Percentiles rank a stretch among this genome's conserved stretches.
phyloP scores from a whole-genome alignment of 2,329 filamentous ascomycete species.

The Fusarium falciforme region DNA sequence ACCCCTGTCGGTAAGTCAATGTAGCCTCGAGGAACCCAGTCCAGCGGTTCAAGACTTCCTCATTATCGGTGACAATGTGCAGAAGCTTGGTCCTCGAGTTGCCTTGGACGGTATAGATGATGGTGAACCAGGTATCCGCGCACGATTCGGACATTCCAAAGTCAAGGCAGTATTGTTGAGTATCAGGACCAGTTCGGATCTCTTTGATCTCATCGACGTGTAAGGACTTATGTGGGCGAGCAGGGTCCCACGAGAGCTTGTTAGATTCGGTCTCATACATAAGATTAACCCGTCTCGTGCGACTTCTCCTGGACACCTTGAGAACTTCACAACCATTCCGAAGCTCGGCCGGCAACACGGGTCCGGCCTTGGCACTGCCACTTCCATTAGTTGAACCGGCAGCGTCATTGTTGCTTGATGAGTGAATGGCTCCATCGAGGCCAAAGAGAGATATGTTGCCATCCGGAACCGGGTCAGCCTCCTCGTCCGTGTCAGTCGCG shows the following conservation, averaged over 20 bases:
- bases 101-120: slow-evolving; percentile 84
- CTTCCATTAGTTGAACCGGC: slow-evolving; percentile 59
- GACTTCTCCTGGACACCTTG: slow-evolving; percentile 86
- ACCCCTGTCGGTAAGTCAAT: slow-evolving; percentile 85
- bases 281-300: slow-evolving; percentile 74
- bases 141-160: slow-evolving; percentile 73
- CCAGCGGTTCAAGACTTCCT: slow-evolving; percentile 81
- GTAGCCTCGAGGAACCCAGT: slow-evolving; percentile 85
- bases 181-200: slow-evolving; percentile 86
- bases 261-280: slow-evolving; percentile 85
- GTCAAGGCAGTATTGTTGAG: slow-evolving; percentile 91
- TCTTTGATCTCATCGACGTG: slow-evolving; percentile 97
- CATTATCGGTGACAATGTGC: slow-evolving; percentile 84
- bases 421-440: slow-evolving; percentile 56
- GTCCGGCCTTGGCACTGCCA: slow-evolving; percentile 65
- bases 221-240: slow-evolving; percentile 82
- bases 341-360: slow-evolving; percentile 80
- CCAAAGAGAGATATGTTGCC: slow-evolving; percentile 50
- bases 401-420: slow-evolving; percentile 61
- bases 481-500: slow-evolving; percentile 62
- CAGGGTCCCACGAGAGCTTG: slow-evolving; percentile 88
- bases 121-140: slow-evolving; percentile 80
- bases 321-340: slow-evolving; percentile 81
- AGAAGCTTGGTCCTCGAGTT: slow-evolving; percentile 86
- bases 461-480: slow-evolving; percentile 55